Percentiles rank a stretch among this genome's conserved stretches.
phyloP scores from a whole-genome alignment of 768 basidiomycete species.

The Leucocoprinus sp. region DNA sequence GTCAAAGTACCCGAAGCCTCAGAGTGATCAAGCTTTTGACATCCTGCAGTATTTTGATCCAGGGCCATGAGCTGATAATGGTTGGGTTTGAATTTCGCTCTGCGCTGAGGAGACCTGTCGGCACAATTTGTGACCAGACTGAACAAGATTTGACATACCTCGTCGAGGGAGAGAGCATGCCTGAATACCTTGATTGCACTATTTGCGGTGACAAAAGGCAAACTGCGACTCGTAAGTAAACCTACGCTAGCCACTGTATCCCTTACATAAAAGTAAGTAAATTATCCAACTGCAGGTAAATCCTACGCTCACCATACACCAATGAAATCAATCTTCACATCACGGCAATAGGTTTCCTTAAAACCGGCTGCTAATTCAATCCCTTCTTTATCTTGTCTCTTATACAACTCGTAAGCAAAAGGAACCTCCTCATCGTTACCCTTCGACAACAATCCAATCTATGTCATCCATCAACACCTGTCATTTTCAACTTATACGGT shows the following conservation, averaged over 20 bases:
- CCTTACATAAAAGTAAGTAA: constrained; percentile 28
- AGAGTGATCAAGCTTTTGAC: not conserved
- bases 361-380: constrained; percentile 50
- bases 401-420: constrained; percentile 72
- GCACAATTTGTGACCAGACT: not conserved
- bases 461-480: not conserved
- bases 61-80: constrained; percentile 29
- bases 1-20: constrained; percentile 3
- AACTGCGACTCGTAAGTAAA: constrained; percentile 41
- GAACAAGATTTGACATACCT: constrained; percentile 34
- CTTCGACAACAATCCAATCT: constrained; percentile 66
- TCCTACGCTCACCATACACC: constrained; percentile 56
- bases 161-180: constrained; percentile 73
- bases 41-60: not conserved
- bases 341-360: constrained; percentile 61
- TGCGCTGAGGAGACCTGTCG: constrained; percentile 35
- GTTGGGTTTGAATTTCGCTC: constrained; percentile 59
- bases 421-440: constrained; percentile 63
- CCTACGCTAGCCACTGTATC: constrained; percentile 80
- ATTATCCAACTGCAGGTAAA: not conserved
- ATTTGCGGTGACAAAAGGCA: constrained; percentile 66
- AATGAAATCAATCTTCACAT: constrained; percentile 69
- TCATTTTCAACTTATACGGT: not conserved
- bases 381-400: constrained; percentile 37
- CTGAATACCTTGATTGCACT: constrained; percentile 60